Conservation (phyloP, 495 filamentous ascomycete genomes). For the Penicillium atrosanguineum region DNA sequence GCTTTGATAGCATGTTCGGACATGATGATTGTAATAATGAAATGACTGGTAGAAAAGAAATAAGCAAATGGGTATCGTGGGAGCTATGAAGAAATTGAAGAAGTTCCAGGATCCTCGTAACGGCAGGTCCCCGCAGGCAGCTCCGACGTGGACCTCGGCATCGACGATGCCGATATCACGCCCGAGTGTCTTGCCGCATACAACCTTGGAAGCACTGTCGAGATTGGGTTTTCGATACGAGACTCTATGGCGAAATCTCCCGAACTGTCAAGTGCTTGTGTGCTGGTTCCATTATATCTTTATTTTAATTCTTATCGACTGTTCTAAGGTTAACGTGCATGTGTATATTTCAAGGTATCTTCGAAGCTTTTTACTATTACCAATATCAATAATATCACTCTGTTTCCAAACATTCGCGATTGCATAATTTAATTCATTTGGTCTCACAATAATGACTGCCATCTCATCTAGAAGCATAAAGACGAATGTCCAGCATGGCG, state of each 20-base stretch:
- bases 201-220: not conserved
- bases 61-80: not conserved
- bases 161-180: not conserved
- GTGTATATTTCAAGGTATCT: not conserved
- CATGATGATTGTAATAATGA: constrained; percentile 11
- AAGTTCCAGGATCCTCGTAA: not conserved
- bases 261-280: no score
- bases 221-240: not conserved
- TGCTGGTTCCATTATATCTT: no score
- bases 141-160: not conserved
- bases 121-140: constrained; percentile 2
- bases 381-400: not conserved
- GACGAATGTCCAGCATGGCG: not conserved
- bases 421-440: not conserved
- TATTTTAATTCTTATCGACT: not conserved
- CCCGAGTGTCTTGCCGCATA: not conserved
- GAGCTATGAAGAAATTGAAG: constrained; percentile 1
- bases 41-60: not conserved
- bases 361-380: not conserved
- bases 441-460: not conserved
- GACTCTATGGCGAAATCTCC: not conserved
- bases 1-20: constrained; percentile 15
- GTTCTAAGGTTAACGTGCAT: no score
- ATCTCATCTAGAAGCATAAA: not conserved
- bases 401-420: not conserved